Evolutionary conservation across 345 rosid species (phyloP).

Genomic region (Boechera retrofracta): DNA sequence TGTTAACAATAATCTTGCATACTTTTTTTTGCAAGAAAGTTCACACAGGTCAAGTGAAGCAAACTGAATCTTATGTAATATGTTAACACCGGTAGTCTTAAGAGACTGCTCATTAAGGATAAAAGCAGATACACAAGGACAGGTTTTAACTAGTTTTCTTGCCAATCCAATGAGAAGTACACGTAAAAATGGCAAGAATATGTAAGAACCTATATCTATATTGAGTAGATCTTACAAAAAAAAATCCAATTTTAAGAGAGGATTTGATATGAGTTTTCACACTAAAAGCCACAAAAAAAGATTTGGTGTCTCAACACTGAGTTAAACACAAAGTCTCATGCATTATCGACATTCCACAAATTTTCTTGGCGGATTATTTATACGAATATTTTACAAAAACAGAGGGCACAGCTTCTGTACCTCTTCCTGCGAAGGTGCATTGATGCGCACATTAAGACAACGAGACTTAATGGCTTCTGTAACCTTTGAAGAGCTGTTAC

Average conservation of each 20-base stretch:
- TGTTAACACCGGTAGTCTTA: not conserved
- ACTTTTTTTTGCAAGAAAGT: slow-evolving; percentile 6
- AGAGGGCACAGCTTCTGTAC: slow-evolving; percentile 44
- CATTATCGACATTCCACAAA: slow-evolving; percentile 4
- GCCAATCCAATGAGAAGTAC: slow-evolving; percentile 6
- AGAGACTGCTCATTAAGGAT: not conserved
- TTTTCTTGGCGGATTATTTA: not conserved
- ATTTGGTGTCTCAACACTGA: slow-evolving; percentile 4
- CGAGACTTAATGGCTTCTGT: slow-evolving; percentile 97
- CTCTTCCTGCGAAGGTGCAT: slow-evolving; percentile 92
- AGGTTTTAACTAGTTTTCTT: slow-evolving; percentile 2
- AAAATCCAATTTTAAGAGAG: not conserved
- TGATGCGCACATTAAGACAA: slow-evolving; percentile 88
- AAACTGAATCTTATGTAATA: slow-evolving; percentile 17
- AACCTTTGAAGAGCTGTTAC: slow-evolving; percentile 96
- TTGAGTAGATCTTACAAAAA: not conserved
- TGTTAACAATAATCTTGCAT: slow-evolving; percentile 3
- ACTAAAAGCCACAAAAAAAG: slow-evolving; percentile 2
- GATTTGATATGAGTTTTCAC: not conserved
- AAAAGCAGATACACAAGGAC: not conserved
- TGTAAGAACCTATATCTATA: not conserved
- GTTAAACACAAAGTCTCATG: not conserved
- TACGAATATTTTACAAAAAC: not conserved
- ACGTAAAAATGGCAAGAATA: not conserved
- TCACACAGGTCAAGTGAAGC: slow-evolving; percentile 6